Conservation (phyloP, 2,329 filamentous ascomycete genomes). For the Beauveria pseudobassiana region DNA sequence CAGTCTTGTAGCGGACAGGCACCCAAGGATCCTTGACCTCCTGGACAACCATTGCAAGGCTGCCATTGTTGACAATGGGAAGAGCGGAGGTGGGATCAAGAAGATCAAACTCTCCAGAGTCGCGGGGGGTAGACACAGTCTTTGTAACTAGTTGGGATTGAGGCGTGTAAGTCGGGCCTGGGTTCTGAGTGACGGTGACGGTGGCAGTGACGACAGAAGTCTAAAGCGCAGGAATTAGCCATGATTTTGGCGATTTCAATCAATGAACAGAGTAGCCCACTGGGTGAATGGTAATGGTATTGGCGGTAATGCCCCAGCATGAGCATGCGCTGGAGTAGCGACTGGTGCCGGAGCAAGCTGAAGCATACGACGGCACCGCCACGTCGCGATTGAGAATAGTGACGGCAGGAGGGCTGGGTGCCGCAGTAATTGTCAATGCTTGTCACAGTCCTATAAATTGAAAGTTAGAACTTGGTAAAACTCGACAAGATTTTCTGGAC, state of each 20-base stretch:
- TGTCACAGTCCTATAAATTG: background rate
- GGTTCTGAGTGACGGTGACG: background rate
- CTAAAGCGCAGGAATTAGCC: background rate
- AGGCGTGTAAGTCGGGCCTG: background rate
- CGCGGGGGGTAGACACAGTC: background rate
- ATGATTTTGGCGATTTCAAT: no score
- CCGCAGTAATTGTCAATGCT: background rate
- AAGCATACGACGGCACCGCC: slow-evolving; percentile 19
- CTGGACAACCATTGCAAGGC: slow-evolving; percentile 3
- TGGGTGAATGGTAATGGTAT: slow-evolving; percentile 13
- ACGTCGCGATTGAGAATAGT: background rate
- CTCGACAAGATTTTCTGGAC: background rate
- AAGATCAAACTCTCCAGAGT: background rate
- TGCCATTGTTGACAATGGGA: background rate
- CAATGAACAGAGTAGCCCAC: background rate
- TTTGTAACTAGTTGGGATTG: background rate
- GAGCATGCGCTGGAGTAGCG: slow-evolving; percentile 22
- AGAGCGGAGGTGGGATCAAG: background rate
- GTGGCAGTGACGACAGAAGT: slow-evolving; percentile 3
- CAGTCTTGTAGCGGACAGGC: slow-evolving; percentile 5
- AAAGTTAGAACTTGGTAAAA: background rate
- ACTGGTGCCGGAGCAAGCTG: slow-evolving; percentile 15
- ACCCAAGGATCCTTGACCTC: slow-evolving; percentile 4
- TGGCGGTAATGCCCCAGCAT: slow-evolving; percentile 19
- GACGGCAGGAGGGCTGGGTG: background rate